Evolutionary conservation across 139 green algal genomes (phyloP), one percentile per base, ranked within the genome.

Genomic region (Chlorella ohadii): DNA sequence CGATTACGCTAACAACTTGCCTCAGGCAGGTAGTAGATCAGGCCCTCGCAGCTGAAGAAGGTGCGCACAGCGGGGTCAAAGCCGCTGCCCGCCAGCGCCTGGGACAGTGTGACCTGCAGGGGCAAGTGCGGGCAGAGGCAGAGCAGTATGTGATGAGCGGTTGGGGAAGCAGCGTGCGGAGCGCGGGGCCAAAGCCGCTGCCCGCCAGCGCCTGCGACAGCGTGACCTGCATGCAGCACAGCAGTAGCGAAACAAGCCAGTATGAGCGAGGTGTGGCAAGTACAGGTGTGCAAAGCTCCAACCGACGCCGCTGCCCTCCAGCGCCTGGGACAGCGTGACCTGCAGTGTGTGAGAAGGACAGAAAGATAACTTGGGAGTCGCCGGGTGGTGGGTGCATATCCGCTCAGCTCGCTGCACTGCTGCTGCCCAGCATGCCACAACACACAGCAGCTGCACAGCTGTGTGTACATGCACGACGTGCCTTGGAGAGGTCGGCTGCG

Each of bases 11-110:
- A n/a, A n/a, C n/a, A n/a, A n/a, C 55, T 15, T 61, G 74, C 87
- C 38, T 87, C 56, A 0, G 88, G 89, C 38, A 95, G 84, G 82
- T 95, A 95, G 89, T 95, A 95, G 39, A 93, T 77, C 7, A 95
- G 88, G 25, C 83, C 90, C 78, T 94, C 91, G 39, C 93, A 90
- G n/a, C 89, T 93, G 84, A 93, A 93, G n/a, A 94, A 59, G 1
- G 91, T 91, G 20, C 68, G 83, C 74, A 82, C 74, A 33, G 34
- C 71, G 25, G 86, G 38, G 83, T 95, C 85, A 84, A 93, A 96
- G 77, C 81, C 82, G 33, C 77, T 93, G 59, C 61, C 33, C 9
- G 33, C 39, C 64, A 96, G 90, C 25, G 92, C 92, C 11, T 84
- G 36, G 28, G 72, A 68, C 81, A 96, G 87, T 4, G 72, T 84